These are phyloP conservation scores for Solanum piurae DNA, from an alignment of 257 asterid genomes.

Conservation along the genomic window DNA sequence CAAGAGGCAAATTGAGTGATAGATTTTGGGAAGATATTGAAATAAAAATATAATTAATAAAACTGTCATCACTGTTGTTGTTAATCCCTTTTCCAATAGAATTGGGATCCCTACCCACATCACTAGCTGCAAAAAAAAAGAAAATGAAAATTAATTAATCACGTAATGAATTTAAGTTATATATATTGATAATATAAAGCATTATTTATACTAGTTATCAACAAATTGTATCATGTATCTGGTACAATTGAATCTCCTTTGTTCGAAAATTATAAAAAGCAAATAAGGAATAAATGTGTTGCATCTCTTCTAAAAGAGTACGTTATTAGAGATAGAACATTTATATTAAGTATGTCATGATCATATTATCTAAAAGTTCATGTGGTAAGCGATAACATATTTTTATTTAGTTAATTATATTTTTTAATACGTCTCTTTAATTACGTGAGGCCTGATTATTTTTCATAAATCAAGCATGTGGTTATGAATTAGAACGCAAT, in stretches of 20 bases:
- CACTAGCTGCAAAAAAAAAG: slow-evolving; percentile 8
- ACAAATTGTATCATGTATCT: background rate
- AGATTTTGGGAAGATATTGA: slow-evolving; percentile 22
- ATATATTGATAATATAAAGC: background rate
- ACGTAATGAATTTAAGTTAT: background rate
- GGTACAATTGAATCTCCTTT: background rate
- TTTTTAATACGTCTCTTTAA: background rate
- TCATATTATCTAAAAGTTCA: background rate
- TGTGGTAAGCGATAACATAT: background rate
- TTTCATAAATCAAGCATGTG: background rate
- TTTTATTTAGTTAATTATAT: background rate
- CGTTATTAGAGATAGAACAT: background rate
- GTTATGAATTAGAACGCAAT: no score
- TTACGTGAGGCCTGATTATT: background rate
- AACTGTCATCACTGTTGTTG: slow-evolving; percentile 16
- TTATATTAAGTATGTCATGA: background rate
- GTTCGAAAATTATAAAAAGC: background rate
- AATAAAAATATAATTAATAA: slow-evolving; percentile 11
- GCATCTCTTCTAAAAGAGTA: accelerated
- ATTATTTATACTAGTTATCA: no score
- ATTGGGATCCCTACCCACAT: slow-evolving; percentile 14
- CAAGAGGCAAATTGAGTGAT: slow-evolving; percentile 12
- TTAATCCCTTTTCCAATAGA: slow-evolving; percentile 3
- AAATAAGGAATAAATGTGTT: background rate
- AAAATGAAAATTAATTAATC: background rate